Percentiles rank a stretch among this genome's conserved stretches.
Conservation (phyloP, 1,284 basidiomycete genomes). For the Mrakiaceae sp. region DNA sequence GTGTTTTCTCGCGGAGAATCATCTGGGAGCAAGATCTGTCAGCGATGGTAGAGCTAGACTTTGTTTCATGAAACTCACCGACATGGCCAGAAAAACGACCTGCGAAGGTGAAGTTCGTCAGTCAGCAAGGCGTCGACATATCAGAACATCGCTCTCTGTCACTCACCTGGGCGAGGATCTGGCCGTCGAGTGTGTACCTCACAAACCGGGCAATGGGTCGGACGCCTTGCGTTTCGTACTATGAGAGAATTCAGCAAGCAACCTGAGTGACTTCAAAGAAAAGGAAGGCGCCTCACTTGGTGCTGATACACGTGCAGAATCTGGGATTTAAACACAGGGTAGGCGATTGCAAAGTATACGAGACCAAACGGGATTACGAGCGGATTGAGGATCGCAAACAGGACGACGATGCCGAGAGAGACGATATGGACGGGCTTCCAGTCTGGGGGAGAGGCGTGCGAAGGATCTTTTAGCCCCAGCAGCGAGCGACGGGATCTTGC, state of each 20-base stretch:
- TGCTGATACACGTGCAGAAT: constrained; percentile 11
- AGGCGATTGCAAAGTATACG: constrained; percentile 10
- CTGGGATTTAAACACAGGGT: constrained; percentile 6
- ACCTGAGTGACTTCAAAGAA: background rate
- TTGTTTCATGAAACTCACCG: constrained; percentile 10
- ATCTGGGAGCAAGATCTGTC: too few species aligned
- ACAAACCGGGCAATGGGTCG: constrained; percentile 7
- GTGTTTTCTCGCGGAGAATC: background rate
- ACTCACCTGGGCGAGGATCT: background rate
- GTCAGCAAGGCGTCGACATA: background rate
- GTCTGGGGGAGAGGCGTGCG: background rate
- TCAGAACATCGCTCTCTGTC: too few species aligned
- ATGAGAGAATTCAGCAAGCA: background rate
- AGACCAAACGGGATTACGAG: constrained; percentile 10
- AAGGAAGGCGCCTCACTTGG: background rate
- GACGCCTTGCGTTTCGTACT: constrained; percentile 11
- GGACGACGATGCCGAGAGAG: background rate
- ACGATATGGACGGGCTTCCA: constrained; percentile 5
- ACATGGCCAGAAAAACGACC: constrained; percentile 15
- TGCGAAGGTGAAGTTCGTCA: background rate
- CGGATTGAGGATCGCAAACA: constrained; percentile 11
- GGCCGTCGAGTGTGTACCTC: constrained; percentile 15
- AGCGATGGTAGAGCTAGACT: too few species aligned
- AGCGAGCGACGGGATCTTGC: too few species aligned
- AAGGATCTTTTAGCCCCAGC: too few species aligned